Percentiles rank a stretch among this genome's conserved stretches.
These are phyloP conservation scores for Talaromyces borbonicus DNA, from an alignment of 495 filamentous ascomycete species.

Conservation along the genomic window DNA sequence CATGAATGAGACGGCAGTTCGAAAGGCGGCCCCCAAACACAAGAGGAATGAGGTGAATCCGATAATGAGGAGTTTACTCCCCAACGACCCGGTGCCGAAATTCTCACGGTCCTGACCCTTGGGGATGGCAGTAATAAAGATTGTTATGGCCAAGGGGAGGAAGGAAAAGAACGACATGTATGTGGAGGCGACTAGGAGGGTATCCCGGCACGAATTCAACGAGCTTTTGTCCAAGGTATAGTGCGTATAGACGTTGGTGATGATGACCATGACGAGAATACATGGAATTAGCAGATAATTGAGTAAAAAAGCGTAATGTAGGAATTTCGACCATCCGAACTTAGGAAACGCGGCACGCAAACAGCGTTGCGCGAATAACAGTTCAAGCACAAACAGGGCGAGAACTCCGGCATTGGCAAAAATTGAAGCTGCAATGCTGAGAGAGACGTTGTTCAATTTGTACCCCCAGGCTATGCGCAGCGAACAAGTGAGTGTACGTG, in stretches of 20 bases:
- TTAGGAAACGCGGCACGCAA: slow-evolving; percentile 61
- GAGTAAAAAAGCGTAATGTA: slow-evolving; percentile 39
- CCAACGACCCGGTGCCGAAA: slow-evolving; percentile 61
- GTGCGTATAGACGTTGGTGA: slow-evolving; percentile 50
- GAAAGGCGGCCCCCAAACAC: slow-evolving; percentile 60
- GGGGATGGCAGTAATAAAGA: slow-evolving; percentile 43
- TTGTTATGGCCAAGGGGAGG: slow-evolving; percentile 58
- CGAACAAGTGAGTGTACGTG: slow-evolving; percentile 51
- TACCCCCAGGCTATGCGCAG: slow-evolving; percentile 49
- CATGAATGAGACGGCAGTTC: slow-evolving; percentile 48
- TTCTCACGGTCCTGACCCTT: slow-evolving; percentile 43
- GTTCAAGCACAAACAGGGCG: slow-evolving; percentile 70
- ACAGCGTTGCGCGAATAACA: slow-evolving; percentile 71
- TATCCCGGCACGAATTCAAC: slow-evolving; percentile 42
- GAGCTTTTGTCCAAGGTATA: slow-evolving; percentile 50
- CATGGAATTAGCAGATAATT: slow-evolving; percentile 52
- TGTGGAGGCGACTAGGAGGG: slow-evolving; percentile 57
- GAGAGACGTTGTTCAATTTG: slow-evolving; percentile 29
- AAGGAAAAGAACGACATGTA: slow-evolving; percentile 65
- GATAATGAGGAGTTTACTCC: slow-evolving; percentile 56
- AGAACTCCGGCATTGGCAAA: slow-evolving; percentile 70
- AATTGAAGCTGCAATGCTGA: slow-evolving; percentile 64
- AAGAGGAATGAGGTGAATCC: slow-evolving; percentile 43
- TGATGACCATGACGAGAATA: slow-evolving; percentile 61
- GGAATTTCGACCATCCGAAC: slow-evolving; percentile 52